Evolutionary conservation across 2,329 filamentous ascomycete genomes (phyloP).

Genomic region (Chaetomium olivaceum): DNA sequence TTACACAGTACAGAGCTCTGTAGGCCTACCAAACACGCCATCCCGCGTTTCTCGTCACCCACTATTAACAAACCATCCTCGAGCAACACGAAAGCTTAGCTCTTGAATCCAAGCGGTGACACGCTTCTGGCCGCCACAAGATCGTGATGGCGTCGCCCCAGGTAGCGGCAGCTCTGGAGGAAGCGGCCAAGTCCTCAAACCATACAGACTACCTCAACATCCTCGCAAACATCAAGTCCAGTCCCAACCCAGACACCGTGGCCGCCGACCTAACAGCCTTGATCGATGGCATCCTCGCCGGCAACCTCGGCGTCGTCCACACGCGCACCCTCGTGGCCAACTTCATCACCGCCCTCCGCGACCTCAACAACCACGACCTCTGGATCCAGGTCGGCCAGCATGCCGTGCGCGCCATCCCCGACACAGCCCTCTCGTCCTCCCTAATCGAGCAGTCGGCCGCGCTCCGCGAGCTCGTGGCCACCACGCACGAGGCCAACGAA

Average conservation of each 20-base stretch:
- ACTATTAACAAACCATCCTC: neutral
- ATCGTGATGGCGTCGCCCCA: conserved; percentile 30
- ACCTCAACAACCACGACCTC: conserved; percentile 61
- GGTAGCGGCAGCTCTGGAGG: conserved; percentile 29
- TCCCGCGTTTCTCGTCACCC: neutral
- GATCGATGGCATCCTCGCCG: conserved; percentile 30
- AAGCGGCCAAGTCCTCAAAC: conserved; percentile 23
- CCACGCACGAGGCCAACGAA: conserved; percentile 78
- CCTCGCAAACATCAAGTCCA: conserved; percentile 31
- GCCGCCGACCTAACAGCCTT: conserved; percentile 33
- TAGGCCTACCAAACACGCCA: neutral
- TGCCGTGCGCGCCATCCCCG: conserved; percentile 66
- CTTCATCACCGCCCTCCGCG: conserved; percentile 53
- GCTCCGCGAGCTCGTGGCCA: conserved; percentile 77
- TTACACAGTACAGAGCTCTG: neutral
- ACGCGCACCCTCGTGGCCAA: conserved; percentile 34
- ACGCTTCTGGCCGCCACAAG: neutral
- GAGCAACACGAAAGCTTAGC: neutral
- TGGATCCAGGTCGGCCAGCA: conserved; percentile 76
- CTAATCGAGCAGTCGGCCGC: conserved; percentile 83
- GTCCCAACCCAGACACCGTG: conserved; percentile 27
- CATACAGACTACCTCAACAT: conserved; percentile 30
- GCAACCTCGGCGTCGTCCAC: conserved; percentile 34
- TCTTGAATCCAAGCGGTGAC: neutral
- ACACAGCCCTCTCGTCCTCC: conserved; percentile 56